Evolutionary conservation across 164 flowering plant genomes (phyloP), one percentile per base, ranked within the genome.

Genomic region (Vitis riparia): DNA sequence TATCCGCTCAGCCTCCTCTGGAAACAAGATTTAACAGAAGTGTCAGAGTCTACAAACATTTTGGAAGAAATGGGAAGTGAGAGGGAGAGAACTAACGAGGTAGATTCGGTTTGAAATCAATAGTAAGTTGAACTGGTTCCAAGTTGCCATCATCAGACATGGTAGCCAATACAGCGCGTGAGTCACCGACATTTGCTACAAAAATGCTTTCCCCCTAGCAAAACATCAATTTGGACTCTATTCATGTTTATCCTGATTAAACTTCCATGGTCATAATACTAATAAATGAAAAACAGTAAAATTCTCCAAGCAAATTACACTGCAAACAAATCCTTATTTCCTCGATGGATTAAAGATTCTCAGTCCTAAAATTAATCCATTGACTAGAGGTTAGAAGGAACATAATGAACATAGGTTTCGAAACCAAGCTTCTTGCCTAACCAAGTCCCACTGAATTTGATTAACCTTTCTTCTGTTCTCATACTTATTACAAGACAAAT

Each of bases 1-100:
- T 79, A 94, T 94, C 65, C 98, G 74, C 78, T 90, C 92, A 0
- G 86, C 80, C 75, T 94, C 98, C 80, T 85, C 98, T 93, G 88
- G 73, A 52, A 72, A 8, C 55, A 68, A 66, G 47, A 63, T 11
- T 62, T 1, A 70, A 19, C 55, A 77, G 12, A 50, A 23, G 11
- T 30, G 58, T 52, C 32, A 78, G 51, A 49, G 50, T 55, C 47
- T 13, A 1, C 23, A 6, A 44, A 64, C 2, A 49, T 8, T 58
- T 60, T 8, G 17, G 15, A 56, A 27, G 23, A 51, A 57, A 51
- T 48, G 51, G 68, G 55, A 63, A 48, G 69, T 30, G 65, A 71
- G 53, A 63, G 62, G 59, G 69, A 73, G 74, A 67, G 66, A 37
- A 85, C 88, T 86, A 37, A 93, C 98, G 81, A 59, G 97, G 94